Conservation (phyloP, 805 yeast genomes). For the Hermanozyma aechmeae region DNA sequence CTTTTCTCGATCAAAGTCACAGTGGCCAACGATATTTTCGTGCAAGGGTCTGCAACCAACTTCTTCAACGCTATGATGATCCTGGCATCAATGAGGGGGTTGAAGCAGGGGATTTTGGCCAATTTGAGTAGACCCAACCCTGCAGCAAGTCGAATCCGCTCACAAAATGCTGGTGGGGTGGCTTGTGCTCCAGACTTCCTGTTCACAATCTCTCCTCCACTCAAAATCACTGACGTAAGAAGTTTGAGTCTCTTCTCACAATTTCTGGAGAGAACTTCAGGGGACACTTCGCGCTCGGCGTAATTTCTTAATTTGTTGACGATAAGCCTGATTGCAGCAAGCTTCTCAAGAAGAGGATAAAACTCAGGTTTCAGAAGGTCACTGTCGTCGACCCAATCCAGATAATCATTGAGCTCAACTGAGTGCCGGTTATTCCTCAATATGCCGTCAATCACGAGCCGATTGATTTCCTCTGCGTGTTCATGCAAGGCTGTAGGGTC, state of each 20-base stretch:
- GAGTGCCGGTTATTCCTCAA: constrained; percentile 41
- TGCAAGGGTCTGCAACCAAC: constrained; percentile 59
- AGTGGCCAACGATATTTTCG: no score
- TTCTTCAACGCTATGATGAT: constrained; percentile 46
- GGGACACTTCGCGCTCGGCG: constrained; percentile 2
- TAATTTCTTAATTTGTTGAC: constrained; percentile 52
- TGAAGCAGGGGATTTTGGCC: constrained; percentile 45
- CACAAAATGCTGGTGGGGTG: constrained; percentile 56
- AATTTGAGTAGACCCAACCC: constrained; percentile 58
- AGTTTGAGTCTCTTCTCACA: constrained; percentile 46
- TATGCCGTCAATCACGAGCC: constrained; percentile 51
- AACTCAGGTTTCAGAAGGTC: no score
- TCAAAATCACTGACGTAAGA: constrained; percentile 54
- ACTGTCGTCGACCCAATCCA: constrained; percentile 55
- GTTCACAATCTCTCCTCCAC: constrained; percentile 69
- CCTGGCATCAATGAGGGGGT: constrained; percentile 40
- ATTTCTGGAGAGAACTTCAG: no score
- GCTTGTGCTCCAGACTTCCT: constrained; percentile 34
- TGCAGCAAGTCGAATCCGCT: constrained; percentile 57
- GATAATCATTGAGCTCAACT: constrained; percentile 8
- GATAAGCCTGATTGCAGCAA: constrained; percentile 45
- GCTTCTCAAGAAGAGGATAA: constrained; percentile 38
- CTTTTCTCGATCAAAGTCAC: constrained; percentile 44
- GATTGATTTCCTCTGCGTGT: constrained; percentile 48
- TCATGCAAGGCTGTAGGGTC: constrained; percentile 42